phyloP scores from a whole-genome alignment of 2,329 filamentous ascomycete genomes.

The Alternaria conjuncta region DNA sequence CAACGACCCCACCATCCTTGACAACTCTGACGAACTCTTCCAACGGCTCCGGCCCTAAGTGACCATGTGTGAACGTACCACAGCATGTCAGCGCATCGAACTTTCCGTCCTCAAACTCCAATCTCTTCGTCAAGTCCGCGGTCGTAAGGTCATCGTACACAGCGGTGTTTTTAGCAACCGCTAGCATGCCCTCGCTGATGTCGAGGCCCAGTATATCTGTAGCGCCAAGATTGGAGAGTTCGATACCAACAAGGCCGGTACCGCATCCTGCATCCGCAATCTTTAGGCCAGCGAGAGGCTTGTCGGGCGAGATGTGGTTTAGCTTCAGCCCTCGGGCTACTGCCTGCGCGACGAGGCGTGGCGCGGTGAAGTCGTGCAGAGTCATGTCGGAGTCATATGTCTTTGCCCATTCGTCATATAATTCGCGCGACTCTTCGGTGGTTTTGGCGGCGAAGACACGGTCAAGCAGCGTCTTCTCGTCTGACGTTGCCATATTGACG shows the following conservation, averaged over 20 bases:
- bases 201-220: constrained; percentile 61
- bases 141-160: constrained; percentile 56
- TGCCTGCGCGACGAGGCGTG: constrained; percentile 44
- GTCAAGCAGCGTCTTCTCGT: constrained; percentile 32
- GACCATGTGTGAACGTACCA: constrained; percentile 63
- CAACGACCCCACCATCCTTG: constrained; percentile 56
- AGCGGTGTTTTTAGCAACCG: constrained; percentile 57
- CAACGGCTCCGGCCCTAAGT: constrained; percentile 59
- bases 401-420: constrained; percentile 58
- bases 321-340: constrained; percentile 21
- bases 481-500: constrained; percentile 3
- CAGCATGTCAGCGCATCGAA: constrained; percentile 62
- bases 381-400: constrained; percentile 54
- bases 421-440: constrained; percentile 46
- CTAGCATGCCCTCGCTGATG: constrained; percentile 61
- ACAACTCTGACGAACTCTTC: constrained; percentile 59
- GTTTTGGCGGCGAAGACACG: constrained; percentile 48
- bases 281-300: constrained; percentile 25
- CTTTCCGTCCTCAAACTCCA: constrained; percentile 49
- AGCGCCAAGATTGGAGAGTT: constrained; percentile 54
- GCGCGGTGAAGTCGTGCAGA: constrained; percentile 52
- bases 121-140: constrained; percentile 56
- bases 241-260: constrained; percentile 60
- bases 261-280: constrained; percentile 65
- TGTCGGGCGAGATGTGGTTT: constrained; percentile 16